phyloP scores from a whole-genome alignment of 2,329 filamentous ascomycete species.

The Aspergillus sergii region DNA sequence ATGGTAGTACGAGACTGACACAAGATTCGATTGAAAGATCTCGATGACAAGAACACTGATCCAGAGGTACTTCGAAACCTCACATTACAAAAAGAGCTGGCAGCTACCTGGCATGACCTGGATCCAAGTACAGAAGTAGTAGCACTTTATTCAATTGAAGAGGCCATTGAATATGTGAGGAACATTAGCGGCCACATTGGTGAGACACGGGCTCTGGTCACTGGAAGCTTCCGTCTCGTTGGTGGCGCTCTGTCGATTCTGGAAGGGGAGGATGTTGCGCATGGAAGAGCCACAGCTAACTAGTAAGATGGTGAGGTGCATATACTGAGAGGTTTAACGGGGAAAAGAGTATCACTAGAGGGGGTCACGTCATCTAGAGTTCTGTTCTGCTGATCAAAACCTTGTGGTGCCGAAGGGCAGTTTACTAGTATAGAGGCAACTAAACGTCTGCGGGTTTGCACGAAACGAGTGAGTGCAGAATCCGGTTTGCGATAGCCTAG shows the following conservation, averaged over 20 bases:
- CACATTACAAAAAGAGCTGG: background rate
- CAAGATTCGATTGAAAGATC: background rate
- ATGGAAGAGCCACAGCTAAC: background rate
- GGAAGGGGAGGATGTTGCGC: background rate
- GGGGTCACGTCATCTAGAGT: background rate
- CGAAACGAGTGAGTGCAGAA: too few species aligned
- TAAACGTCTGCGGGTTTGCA: too few species aligned
- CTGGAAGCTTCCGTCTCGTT: conserved; percentile 30
- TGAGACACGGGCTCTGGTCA: conserved; percentile 28
- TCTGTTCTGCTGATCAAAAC: background rate
- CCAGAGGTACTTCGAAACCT: background rate
- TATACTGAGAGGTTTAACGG: background rate
- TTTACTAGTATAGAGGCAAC: too few species aligned
- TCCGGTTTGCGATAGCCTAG: too few species aligned
- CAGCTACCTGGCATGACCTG: background rate
- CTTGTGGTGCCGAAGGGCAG: background rate
- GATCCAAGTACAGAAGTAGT: conserved; percentile 9
- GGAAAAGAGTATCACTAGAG: background rate
- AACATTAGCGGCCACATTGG: conserved; percentile 15
- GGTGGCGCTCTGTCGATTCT: conserved; percentile 28
- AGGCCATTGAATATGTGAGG: conserved; percentile 28
- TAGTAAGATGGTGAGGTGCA: background rate
- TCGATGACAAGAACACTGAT: background rate
- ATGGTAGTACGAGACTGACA: background rate
- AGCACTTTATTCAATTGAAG: conserved; percentile 34